Evolutionary conservation across 768 basidiomycete species (phyloP), one percentile per base, ranked within the genome.

Genomic region (Tricholomella constricta): DNA sequence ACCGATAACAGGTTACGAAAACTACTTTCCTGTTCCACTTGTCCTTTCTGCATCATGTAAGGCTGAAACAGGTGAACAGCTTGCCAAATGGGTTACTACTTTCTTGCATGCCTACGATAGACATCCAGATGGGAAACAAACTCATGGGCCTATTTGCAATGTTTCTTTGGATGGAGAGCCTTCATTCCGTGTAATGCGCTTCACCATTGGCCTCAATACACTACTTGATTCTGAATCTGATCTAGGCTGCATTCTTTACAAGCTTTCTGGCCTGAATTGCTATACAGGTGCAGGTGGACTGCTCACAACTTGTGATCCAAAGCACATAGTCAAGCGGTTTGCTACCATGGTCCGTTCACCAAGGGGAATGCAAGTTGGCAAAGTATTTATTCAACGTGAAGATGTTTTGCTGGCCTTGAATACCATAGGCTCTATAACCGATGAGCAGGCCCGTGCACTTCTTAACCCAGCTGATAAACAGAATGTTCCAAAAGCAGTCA

Each of bases 291-390:
- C 26, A 31, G 6, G 57, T 47, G 59, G 58, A 6, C n/a, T 65
- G 0, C 4, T 64, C 14, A 56, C 44, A 6, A 64, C 64, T 15
- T 64, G 57, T 50, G 67, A 68, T 60, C 66, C 63, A 8, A 69
- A 68, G 45, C 69, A 70, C 54, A 58, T 70, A 4, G 36, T 62
- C 29, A 70, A 70, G 50, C 55, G 62, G 6, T 62, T 65, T 55
- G 69, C 62, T 15, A 62, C 67, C 17, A 4, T 4, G 36, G 6
- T 37, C 10, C 3, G 17, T 6, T 37, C 36, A 2, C 11, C 36
- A 19, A 37, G 6, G 5, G 36, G 36, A 19, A 37, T 10, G 20
- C 36, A 37, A 10, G 20, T 37, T 37, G 36, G 36, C 4, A 19
- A 19, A 5, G 10, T 2, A 6, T 6, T 19, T 12, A 37, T 37